Base-by-base conservation (phyloP, 2,329 filamentous ascomycete species). In the Cercospora nicotianae region DNA sequence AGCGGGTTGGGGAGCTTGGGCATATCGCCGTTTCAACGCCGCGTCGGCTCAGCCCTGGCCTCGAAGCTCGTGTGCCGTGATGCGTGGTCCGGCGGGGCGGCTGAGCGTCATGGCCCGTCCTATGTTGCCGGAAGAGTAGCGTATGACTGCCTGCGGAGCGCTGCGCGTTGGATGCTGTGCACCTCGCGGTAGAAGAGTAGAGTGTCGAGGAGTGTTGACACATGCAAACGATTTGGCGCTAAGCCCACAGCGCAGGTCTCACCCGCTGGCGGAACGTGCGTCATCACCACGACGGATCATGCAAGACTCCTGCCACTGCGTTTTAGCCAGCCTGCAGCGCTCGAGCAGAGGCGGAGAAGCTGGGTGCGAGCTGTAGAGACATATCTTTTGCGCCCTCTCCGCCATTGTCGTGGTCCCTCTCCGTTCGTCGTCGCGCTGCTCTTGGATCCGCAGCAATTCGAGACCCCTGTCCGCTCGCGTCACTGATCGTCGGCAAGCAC, bases 1-100 rank as follows among this genome's bases (percentile, higher is more conserved):
- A 77, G 70, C 6, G 75, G 75, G 58, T 75, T 76, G 6, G 64
- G 62, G 1, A 67, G 33, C 64, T 74, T 75, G 6, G 74, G 71
- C 71, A 78, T 78, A 10, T 60, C 72, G 60, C 68, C 64, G 59
- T 9, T 36, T 9, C 31, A 39, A 28, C 9, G 23, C 26, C 51
- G 68, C 57, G 36, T 69, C 67, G 53, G 68, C 72, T 69, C 68
- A 65, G 59, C 67, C 64, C 18, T 67, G 64, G 12, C 65, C 66
- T 63, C 30, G 30, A 9, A 59, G 45, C 33, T 26, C 53, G 33
- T 18, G 16, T 57, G 48, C 51, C 18, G 45, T 58, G 23, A 18
- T 58, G 16, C 13, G 16, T 58, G 13, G 26, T 31, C 26, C 20
- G 13, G 28, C 28, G 23, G 23, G 23, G 28, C 23, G 20, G n/a